Base-by-base conservation (phyloP, 2,329 filamentous ascomycete genomes). In the Pezicula carpinea region DNA sequence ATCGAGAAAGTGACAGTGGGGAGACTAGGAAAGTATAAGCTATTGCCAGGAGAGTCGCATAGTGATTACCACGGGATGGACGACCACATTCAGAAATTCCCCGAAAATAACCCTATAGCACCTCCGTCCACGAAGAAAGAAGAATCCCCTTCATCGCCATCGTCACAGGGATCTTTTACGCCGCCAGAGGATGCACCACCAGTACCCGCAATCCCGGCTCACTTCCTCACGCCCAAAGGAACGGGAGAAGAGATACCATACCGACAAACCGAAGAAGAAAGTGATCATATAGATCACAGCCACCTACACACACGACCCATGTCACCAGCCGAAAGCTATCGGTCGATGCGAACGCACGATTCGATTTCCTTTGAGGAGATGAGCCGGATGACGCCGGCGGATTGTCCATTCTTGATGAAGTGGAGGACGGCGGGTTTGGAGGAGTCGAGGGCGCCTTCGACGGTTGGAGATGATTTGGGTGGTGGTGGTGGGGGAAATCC, bases 31-130 rank as follows among this genome's bases (percentile, higher is more conserved):
- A 19, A 52, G 3, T 44, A 50, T 18, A 45, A 50, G 7, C 47
- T 48, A 15, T 41, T 58, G 11, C 45, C 51, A 39, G 54, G 49
- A 6, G 50, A 53, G 4, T 47, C 50, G 6, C 43, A 48, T 32
- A 35, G 21, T 3, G 39, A 29, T 22, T 42, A 38, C 17, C 35
- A 38, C 13, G 35, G 35, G 1, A 38, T 38, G 35, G 35, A 38
- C 5, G 35, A 38, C 11, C 35, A 38, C 13, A 38, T 38, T 13
- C n/a, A 38, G 35, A 38, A 38, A 10, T 38, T 38, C 11, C 35
- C 35, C 7, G 35, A 38, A 17, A 17, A 38, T 18, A 8, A 38
- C 7, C 35, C 35, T 18, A 4, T 38, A 6, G 10, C 35, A 2
- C 26, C 26, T 8, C 26, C 26, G 5, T n/a, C n/a, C n/a, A n/a